Evolutionary conservation across 108 stramenopile genomes (phyloP), one percentile per base, ranked within the genome.

Genomic region (Asterionellopsis glacialis): DNA sequence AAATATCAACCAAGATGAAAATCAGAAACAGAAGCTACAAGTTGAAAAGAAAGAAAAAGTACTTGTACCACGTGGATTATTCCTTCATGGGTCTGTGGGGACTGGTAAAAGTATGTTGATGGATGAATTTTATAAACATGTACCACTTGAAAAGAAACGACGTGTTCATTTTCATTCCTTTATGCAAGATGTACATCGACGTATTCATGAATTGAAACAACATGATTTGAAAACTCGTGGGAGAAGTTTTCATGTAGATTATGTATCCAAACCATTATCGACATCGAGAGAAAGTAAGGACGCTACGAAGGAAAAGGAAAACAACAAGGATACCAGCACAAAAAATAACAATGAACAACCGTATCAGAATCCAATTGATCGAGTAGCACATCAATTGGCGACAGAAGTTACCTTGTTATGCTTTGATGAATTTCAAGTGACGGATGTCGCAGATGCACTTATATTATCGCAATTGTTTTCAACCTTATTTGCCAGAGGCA

Each of bases 341-440:
- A 33, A 60, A 40, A 65, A 72, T 56, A n/a, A n/a, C n/a, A n/a
- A n/a, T n/a, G n/a, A n/a, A n/a, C n/a, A n/a, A n/a, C n/a, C n/a
- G n/a, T n/a, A n/a, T n/a, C n/a, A n/a, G n/a, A 90, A 91, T 76
- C 88, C 89, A 11, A 86, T 90, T 9, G 51, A 70, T 27, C 75
- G 66, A 12, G 82, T 93, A 9, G 95, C 82, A 7, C 13, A 68
- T 23, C 61, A 82, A 61, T 38, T 91, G 41, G 61, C 84, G 14
- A 22, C 56, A 19, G 81, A 90, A 61, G 61, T 84, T 26, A 70
- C 81, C 0, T 45, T 99, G 51, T 66, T 98, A 9, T 98, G 98
- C 75, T 92, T 99, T 67, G 99, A 99, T 78, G 99, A 99, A 75
- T 98, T 99, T 61, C 95, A 98, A 82, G 98, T 99, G 21, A 97